A percentile compares a stretch with the other conserved stretches of the same genome.
Evolutionary conservation across 345 rosid genomes (phyloP).

Genomic region (Brassica carinata): DNA sequence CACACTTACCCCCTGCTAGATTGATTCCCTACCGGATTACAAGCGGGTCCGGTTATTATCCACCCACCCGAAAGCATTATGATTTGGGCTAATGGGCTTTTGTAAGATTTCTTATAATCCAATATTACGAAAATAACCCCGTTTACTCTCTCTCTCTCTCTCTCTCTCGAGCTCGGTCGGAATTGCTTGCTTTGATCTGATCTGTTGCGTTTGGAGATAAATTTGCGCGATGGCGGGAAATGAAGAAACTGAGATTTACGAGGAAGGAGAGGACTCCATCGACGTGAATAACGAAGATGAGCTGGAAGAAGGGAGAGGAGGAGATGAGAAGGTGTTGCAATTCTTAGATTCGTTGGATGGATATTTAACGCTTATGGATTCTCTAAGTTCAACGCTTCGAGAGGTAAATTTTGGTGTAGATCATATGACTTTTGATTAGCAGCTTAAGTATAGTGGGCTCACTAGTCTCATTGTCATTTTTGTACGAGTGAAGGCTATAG

Average conservation of each 20-base stretch:
- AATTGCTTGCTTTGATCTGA: not conserved
- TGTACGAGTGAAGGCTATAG: no score
- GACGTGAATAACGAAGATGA: not conserved
- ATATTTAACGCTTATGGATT: slow-evolving; percentile 59
- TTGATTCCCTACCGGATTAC: not conserved
- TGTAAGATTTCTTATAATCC: no score
- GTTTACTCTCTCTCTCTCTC: not conserved
- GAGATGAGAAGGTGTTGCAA: slow-evolving; percentile 50
- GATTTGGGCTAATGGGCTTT: slow-evolving; percentile 24
- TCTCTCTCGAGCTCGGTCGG: not conserved
- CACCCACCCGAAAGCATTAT: slow-evolving; percentile 8
- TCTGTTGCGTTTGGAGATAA: slow-evolving; percentile 7
- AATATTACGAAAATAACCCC: not conserved
- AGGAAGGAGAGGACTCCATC: slow-evolving; percentile 29
- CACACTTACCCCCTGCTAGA: not conserved
- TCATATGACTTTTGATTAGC: no score
- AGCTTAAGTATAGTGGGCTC: no score
- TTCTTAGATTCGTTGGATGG: slow-evolving; percentile 78
- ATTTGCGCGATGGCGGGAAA: slow-evolving; percentile 24
- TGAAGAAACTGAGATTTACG: slow-evolving; percentile 29
- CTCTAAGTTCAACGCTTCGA: slow-evolving; percentile 70
- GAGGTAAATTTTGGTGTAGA: slow-evolving; percentile 47
- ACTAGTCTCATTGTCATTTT: no score
- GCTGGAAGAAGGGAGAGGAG: slow-evolving; percentile 1
- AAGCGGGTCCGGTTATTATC: not conserved